Conservation (phyloP, 345 rosid genomes). For the Rhodomyrtus tomentosa region DNA sequence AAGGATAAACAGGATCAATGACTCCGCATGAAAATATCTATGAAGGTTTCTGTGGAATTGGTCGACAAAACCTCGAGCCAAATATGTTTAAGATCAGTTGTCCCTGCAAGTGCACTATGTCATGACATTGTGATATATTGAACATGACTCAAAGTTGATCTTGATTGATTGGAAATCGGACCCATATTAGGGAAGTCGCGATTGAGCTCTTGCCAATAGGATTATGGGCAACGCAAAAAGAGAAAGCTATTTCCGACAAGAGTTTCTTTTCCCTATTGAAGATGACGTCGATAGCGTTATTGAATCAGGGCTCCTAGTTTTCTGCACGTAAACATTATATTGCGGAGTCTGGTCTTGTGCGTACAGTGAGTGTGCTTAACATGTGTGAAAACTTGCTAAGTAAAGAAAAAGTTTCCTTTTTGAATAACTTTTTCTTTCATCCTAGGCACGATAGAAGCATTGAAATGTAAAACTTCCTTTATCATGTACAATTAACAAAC, state of each 20-base stretch:
- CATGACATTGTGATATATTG: too few relatives aligned
- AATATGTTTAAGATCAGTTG: background rate
- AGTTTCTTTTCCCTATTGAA: background rate
- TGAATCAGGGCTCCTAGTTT: too few relatives aligned
- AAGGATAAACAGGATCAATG: accelerated
- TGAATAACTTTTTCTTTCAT: background rate
- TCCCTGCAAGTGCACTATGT: too few relatives aligned
- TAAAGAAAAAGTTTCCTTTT: background rate
- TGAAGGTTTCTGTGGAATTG: background rate
- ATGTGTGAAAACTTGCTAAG: background rate
- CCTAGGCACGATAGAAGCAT: too few relatives aligned
- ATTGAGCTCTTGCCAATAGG: background rate
- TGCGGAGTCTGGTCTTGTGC: background rate
- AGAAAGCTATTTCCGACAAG: background rate
- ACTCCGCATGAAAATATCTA: background rate
- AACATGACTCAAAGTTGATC: too few relatives aligned
- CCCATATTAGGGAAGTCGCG: background rate
- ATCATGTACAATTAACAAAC: too few relatives aligned
- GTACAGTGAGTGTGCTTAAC: background rate
- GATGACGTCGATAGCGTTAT: background rate
- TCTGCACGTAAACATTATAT: background rate
- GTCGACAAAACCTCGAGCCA: background rate
- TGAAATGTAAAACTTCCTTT: too few relatives aligned
- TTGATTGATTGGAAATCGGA: too few relatives aligned
- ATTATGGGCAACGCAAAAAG: background rate